phyloP scores from a whole-genome alignment of 192 early-diverging fungal species.

The Linderina pennispora region DNA sequence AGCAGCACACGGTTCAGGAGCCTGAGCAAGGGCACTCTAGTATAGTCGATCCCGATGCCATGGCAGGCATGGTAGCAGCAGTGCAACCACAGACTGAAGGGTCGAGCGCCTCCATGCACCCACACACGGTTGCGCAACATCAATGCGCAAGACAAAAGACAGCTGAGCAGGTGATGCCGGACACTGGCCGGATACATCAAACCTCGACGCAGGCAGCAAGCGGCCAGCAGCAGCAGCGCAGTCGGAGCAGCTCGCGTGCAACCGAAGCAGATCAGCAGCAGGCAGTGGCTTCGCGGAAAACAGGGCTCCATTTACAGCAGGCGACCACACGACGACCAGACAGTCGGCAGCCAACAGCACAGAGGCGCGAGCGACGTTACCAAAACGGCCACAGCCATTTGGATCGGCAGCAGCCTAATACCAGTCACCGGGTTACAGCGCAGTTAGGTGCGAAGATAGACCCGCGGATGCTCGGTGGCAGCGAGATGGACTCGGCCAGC shows the following conservation, averaged over 20 bases:
- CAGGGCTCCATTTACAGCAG: no score
- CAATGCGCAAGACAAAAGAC: neutral
- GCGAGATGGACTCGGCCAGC: constrained; percentile 6
- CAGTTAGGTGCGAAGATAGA: constrained; percentile 15
- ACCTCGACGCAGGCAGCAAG: neutral
- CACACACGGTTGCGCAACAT: neutral
- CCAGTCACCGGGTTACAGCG: no score
- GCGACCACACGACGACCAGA: no score
- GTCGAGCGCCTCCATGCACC: neutral
- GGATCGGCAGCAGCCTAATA: neutral
- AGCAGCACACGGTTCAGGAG: neutral
- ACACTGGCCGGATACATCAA: neutral
- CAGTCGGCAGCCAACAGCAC: no score
- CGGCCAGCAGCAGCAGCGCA: neutral
- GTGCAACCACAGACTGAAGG: no score
- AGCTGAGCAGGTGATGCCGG: neutral
- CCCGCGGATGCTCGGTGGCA: constrained; percentile 18
- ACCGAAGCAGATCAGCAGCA: no score
- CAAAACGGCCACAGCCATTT: neutral
- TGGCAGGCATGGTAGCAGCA: neutral
- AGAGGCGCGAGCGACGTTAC: no score
- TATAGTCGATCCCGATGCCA: neutral
- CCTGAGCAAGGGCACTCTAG: neutral
- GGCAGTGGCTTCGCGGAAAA: no score
- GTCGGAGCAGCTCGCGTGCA: no score